Conservation (phyloP, 2,329 filamentous ascomycete species). For the Magnaporthiopsis rhizophila region DNA sequence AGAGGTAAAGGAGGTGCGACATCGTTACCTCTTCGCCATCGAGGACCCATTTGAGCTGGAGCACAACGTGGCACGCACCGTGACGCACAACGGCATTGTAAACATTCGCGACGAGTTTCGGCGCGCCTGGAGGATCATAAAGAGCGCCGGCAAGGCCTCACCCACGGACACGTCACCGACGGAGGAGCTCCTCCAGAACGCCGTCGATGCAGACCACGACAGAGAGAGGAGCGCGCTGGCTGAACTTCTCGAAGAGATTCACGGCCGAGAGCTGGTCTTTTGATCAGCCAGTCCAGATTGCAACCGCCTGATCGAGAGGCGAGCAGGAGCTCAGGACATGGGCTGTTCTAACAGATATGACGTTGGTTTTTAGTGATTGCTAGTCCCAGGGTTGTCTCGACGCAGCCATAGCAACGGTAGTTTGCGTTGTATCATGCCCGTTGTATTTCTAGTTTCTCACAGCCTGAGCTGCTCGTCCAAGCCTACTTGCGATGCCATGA, state of each 20-base stretch:
- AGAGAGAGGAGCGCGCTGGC: conserved; percentile 27
- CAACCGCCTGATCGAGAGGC: not conserved
- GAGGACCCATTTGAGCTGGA: conserved; percentile 86
- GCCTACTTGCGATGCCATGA: not conserved
- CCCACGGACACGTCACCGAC: conserved; percentile 13
- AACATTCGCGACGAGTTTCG: conserved; percentile 79
- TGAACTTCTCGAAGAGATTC: conserved; percentile 32
- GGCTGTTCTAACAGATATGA: not conserved
- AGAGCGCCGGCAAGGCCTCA: conserved; percentile 34
- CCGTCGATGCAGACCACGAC: conserved; percentile 27
- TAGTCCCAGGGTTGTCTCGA: not conserved
- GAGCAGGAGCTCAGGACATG: not conserved
- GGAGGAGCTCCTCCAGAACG: conserved; percentile 47
- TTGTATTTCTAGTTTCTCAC: not conserved
- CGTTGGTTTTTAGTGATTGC: not conserved
- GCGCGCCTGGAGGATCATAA: conserved; percentile 67
- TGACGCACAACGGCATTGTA: conserved; percentile 74
- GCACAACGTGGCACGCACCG: conserved; percentile 82
- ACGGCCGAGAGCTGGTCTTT: conserved; percentile 18
- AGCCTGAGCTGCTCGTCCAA: not conserved
- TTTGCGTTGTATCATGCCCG: too few species aligned
- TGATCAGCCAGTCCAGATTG: not conserved
- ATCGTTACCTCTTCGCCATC: conserved; percentile 80
- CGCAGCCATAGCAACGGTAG: too few species aligned
- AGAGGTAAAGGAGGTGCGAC: conserved; percentile 60